Percentiles rank a stretch among this genome's conserved stretches.
phyloP scores from a whole-genome alignment of 2,329 filamentous ascomycete species.

The Pseudogymnoascus sp. region DNA sequence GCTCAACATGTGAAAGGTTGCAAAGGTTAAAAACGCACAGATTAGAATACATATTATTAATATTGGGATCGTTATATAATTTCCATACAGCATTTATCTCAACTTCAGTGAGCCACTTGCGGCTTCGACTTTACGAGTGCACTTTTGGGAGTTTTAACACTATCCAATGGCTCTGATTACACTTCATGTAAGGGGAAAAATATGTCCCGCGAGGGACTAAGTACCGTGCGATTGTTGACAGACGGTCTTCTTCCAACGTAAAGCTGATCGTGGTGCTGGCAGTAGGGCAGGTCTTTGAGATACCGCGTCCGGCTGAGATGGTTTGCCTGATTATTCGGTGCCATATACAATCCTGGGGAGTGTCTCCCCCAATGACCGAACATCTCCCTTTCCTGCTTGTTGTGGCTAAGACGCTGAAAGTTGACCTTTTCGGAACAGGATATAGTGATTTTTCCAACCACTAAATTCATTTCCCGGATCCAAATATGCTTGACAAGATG shows the following conservation, averaged over 20 bases:
- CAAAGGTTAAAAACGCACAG: neutral
- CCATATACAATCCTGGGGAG: neutral
- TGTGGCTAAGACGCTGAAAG: neutral
- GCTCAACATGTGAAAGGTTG: neutral
- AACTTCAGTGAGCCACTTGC: neutral
- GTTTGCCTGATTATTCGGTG: neutral
- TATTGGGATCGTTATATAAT: neutral
- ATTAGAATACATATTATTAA: neutral
- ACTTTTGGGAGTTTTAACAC: neutral
- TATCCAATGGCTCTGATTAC: neutral
- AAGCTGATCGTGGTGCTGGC: neutral
- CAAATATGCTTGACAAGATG: constrained; percentile 2
- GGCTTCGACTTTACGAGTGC: neutral
- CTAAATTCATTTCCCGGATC: neutral
- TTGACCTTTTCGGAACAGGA: neutral
- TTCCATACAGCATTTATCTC: neutral
- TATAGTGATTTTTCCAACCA: neutral
- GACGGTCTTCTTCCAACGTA: neutral
- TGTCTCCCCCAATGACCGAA: neutral
- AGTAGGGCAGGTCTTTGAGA: neutral
- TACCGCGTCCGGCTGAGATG: too few species aligned
- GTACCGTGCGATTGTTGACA: neutral
- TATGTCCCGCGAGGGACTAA: neutral
- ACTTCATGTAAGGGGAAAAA: neutral
- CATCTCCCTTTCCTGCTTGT: neutral